Evolutionary conservation across 2,329 filamentous ascomycete genomes (phyloP), one percentile per base, ranked within the genome.

Genomic region (Berkeleyomyces rouxiae): DNA sequence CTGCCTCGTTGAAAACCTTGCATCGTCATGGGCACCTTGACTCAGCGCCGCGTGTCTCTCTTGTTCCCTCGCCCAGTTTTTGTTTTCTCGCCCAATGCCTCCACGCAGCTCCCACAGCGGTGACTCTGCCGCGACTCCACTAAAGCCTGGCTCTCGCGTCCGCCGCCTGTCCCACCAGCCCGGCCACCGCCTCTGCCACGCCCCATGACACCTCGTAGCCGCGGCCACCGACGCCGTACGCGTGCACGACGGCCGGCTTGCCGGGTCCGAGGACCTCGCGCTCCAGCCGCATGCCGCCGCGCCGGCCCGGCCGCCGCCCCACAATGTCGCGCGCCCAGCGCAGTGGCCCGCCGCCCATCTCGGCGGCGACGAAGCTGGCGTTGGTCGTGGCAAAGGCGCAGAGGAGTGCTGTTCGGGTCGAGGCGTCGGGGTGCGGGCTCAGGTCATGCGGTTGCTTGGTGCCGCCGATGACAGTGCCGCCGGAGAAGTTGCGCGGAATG

Each of bases 381-480:
- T 74, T 72, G 6, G 73, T 76, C 36, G 67, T 70, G 31, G 68
- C 69, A 57, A 76, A 72, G 11, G 59, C 64, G 44, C 65, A 70
- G 3, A 86, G 74, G 11, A 86, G 70, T 37, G 67, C 69, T 44
- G 73, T 70, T 16, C 82, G 71, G 0, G 78, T 77, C 57, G 77
- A 76, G 1, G 66, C 64, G 0, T 75, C 79, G 1, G 82, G 78
- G 16, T 75, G 71, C 0, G 75, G 69, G 57, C 79, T 74, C 79
- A 79, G 83, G 69, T 84, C 74, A 62, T 79, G 72, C 0, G 77
- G 75, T 68, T 86, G 79, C 69, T 85, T 86, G 7, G 83, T 87
- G 0, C 84, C 84, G 4, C 84, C 84, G 23, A 87, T 79, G 46
- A 87, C 75, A 0, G 83, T 86, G 2, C 84, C 84, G 2, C 83